phyloP scores from a whole-genome alignment of 1,139 yeast species.

The Pichia sp. region DNA sequence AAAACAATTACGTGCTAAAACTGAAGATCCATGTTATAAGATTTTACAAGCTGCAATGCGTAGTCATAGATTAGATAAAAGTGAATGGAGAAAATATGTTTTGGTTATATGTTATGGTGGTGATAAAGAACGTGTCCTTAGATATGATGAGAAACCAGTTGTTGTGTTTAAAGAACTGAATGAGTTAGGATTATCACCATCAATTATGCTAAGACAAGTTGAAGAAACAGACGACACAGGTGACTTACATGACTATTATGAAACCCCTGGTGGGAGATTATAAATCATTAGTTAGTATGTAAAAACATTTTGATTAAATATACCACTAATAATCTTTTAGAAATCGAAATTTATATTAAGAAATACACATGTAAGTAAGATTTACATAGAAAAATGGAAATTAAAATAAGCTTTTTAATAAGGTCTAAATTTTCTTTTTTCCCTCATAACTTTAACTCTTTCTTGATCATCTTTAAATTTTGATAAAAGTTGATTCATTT shows the following conservation, averaged over 20 bases:
- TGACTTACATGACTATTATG: slow-evolving; percentile 21
- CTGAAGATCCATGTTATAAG: slow-evolving; percentile 88
- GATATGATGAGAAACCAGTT: slow-evolving; percentile 84
- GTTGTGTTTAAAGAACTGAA: slow-evolving; percentile 81
- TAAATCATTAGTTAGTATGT: slow-evolving; percentile 16
- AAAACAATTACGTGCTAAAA: slow-evolving; percentile 79
- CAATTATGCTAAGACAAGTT: slow-evolving; percentile 84
- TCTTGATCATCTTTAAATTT: slow-evolving; percentile 91
- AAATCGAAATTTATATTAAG: too few relatives aligned
- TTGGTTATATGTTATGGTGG: slow-evolving; percentile 80
- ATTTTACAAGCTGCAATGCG: slow-evolving; percentile 86
- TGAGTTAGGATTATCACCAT: slow-evolving; percentile 84
- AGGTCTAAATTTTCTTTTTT: slow-evolving; percentile 79
- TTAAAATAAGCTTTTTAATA: slow-evolving; percentile 36
- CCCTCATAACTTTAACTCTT: slow-evolving; percentile 69
- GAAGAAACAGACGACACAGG: slow-evolving; percentile 44
- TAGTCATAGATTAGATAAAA: slow-evolving; percentile 71
- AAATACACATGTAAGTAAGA: too few relatives aligned
- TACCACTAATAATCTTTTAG: too few relatives aligned
- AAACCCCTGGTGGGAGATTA: slow-evolving; percentile 51
- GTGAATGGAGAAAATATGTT: slow-evolving; percentile 87
- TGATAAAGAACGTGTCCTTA: slow-evolving; percentile 79
- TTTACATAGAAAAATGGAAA: too few relatives aligned
- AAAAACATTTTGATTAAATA: neutral
- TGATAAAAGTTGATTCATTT: slow-evolving; percentile 76